Base-by-base conservation (phyloP, 2,329 filamentous ascomycete species). In the Colletotrichum australisinense region DNA sequence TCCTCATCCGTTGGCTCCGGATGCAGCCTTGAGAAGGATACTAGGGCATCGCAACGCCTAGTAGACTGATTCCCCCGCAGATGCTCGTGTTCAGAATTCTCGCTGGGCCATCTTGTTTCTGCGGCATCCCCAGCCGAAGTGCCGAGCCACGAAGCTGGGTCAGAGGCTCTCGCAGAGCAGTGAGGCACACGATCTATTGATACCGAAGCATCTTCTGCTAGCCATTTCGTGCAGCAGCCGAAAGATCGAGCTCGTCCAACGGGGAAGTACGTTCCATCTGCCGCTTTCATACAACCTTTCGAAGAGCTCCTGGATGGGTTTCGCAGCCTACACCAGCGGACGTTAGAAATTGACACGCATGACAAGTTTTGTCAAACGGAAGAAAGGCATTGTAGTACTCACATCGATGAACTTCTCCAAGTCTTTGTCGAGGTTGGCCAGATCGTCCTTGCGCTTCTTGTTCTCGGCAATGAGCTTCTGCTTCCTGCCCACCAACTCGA, bases 351-450 rank as follows among this genome's bases (percentile, higher is more conserved):
- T 6, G 5, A 12, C 30, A n/a, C 19, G 42, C 38, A 42, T 1
- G 38, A 42, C 14, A 42, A 42, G 16, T 42, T 42, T 19, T 19
- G 38, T 16, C 28, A 30, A 30, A 30, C 28, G 49, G 14, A 19
- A 56, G 11, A 5, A 12, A 12, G 1, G 32, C 32, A 4, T 35
- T 35, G 3, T 12, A 35, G 32, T 5, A 35, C 93, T 80, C 79
- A 94, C 94, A 83, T 97, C 95, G 78, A 98, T 96, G 80, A 98
- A 98, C 79, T 94, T 95, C 84, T 98, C 97, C 70, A 98, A 86
- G 82, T 98, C 95, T 79, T 94, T 93, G 78, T 99, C 97, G 74
- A 99, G 85, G 79, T 93, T 98, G 24, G 94, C 95, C 62, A 99
- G 86, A 79, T 98, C 95, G 69, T 98, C 95, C 81, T 97, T 98